A percentile compares a stretch with the other conserved stretches of the same genome.
These are phyloP conservation scores for Annulohypoxylon moriforme DNA, from an alignment of 495 filamentous ascomycete species.

Conservation along the genomic window DNA sequence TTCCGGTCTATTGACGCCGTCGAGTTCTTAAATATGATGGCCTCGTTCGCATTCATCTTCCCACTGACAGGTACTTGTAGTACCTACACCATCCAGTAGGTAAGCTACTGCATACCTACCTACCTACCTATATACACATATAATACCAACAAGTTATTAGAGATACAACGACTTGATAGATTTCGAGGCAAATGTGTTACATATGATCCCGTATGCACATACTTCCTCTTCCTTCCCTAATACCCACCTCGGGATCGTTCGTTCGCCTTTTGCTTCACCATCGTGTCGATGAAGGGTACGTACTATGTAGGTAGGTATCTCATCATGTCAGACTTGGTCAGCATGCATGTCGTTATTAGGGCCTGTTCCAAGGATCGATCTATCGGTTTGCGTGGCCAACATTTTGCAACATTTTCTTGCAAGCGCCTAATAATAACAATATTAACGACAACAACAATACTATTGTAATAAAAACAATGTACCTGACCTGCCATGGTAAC, in stretches of 20 bases:
- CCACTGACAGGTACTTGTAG: neutral
- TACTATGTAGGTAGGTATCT: neutral
- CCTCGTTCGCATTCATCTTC: slow-evolving; percentile 4
- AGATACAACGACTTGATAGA: neutral
- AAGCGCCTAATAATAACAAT: slow-evolving; percentile 13
- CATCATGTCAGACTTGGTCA: slow-evolving; percentile 46
- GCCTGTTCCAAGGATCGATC: slow-evolving; percentile 39
- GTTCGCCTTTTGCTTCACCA: slow-evolving; percentile 6
- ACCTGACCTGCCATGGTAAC: neutral
- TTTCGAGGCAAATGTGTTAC: neutral
- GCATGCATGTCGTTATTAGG: slow-evolving; percentile 44
- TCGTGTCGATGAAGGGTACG: slow-evolving; percentile 15
- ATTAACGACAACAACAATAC: neutral
- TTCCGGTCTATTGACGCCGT: slow-evolving; percentile 40
- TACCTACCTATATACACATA: neutral
- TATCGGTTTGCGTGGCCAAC: slow-evolving; percentile 39
- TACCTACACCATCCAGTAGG: neutral
- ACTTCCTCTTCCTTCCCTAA: neutral
- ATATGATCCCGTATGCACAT: neutral
- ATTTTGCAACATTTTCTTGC: slow-evolving; percentile 20
- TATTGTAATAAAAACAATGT: neutral
- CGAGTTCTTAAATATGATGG: slow-evolving; percentile 7
- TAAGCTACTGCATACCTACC: neutral
- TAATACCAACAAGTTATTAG: neutral
- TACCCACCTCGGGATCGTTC: slow-evolving; percentile 17